A percentile compares a stretch with the other conserved stretches of the same genome.
Conservation (phyloP, 768 basidiomycete genomes). For the Phaeotremella fagi region DNA sequence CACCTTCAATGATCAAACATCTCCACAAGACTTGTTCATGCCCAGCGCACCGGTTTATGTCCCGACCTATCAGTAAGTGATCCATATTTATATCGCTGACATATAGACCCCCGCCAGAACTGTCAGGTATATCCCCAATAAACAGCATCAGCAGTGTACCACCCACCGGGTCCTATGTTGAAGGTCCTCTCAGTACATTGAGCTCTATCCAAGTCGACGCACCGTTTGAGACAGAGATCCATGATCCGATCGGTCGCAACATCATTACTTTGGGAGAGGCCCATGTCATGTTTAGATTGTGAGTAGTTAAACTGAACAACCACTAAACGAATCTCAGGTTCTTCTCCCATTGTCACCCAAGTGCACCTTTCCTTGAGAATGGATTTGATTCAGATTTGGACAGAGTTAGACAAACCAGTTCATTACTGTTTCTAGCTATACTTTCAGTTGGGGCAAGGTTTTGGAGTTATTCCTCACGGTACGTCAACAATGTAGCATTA, state of each 20-base stretch:
- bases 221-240: conserved; percentile 2
- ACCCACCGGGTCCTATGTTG: background rate
- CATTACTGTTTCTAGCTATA: conserved; percentile 10
- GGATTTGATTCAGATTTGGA: conserved; percentile 3
- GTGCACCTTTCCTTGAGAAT: conserved; percentile 15
- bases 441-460: conserved; percentile 9
- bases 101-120: too few relatives aligned
- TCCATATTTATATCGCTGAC: too few relatives aligned
- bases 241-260: conserved; percentile 10
- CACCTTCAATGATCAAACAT: too few relatives aligned
- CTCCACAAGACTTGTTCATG: too few relatives aligned
- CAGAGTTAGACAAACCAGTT: background rate
- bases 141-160: background rate
- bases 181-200: conserved; percentile 9
- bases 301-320: background rate
- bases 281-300: conserved; percentile 4
- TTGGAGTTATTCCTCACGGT: conserved; percentile 13
- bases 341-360: conserved; percentile 14
- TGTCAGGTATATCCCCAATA: background rate
- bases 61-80: too few relatives aligned
- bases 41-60: too few relatives aligned
- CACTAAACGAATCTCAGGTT: conserved; percentile 4
- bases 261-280: conserved; percentile 13
- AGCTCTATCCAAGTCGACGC: conserved; percentile 5
- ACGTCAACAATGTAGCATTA: background rate